phyloP scores from a whole-genome alignment of 371 early-diverging fungal species.

The Mucor mucedo region DNA sequence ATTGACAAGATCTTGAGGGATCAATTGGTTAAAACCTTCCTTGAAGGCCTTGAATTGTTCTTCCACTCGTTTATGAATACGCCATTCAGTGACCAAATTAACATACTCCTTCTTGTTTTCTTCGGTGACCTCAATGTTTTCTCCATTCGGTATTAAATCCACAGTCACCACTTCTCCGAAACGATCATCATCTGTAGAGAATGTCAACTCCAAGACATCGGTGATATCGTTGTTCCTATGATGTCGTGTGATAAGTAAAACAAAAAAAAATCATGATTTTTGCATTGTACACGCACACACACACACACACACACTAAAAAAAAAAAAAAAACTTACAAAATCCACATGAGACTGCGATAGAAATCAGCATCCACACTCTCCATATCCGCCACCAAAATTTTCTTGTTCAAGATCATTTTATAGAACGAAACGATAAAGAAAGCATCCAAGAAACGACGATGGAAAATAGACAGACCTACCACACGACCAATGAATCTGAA shows the following conservation, averaged over 20 bases:
- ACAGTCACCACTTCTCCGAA: constrained; percentile 92
- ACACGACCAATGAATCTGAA: constrained; percentile 98
- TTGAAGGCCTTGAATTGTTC: constrained; percentile 95
- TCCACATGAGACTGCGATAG: constrained; percentile 92
- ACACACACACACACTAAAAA: neutral
- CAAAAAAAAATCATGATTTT: too few relatives aligned
- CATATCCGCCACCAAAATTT: constrained; percentile 89
- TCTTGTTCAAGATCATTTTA: constrained; percentile 94
- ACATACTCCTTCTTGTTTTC: constrained; percentile 73
- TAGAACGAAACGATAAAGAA: constrained; percentile 97
- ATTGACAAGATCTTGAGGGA: constrained; percentile 90
- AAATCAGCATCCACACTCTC: constrained; percentile 96
- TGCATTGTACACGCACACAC: neutral
- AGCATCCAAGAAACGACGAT: constrained; percentile 95
- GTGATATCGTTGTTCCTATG: constrained; percentile 86
- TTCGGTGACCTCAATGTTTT: constrained; percentile 55
- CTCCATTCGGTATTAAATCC: constrained; percentile 92
- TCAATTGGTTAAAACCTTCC: constrained; percentile 95
- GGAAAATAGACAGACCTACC: constrained; percentile 96
- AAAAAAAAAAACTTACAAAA: constrained; percentile 35
- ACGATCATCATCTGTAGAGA: constrained; percentile 91
- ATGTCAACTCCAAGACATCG: constrained; percentile 88
- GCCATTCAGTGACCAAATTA: constrained; percentile 84
- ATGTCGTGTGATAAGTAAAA: neutral
- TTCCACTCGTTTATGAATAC: constrained; percentile 85